Base-by-base conservation (phyloP, 1,139 yeast genomes). In the Casaregolazyma lundiana region DNA sequence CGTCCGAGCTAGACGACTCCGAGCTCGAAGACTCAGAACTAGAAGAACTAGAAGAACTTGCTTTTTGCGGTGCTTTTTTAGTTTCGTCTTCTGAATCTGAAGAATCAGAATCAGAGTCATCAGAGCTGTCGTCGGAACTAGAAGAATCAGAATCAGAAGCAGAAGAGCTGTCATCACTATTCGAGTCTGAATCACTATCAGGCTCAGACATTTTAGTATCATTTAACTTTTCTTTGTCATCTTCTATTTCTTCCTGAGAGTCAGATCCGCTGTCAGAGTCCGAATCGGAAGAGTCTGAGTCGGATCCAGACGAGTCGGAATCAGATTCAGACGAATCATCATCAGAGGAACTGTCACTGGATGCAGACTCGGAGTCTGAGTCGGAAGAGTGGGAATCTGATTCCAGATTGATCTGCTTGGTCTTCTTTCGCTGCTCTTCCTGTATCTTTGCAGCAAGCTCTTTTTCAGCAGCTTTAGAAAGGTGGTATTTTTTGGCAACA, bases 221-320 rank as follows among this genome's bases (percentile, higher is more conserved):
- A 40, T 55, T 53, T n/a, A n/a, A n/a, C n/a, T n/a, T n/a, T n/a
- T n/a, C n/a, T n/a, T n/a, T n/a, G 16, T 24, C 11, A 24, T 24
- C 29, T 8, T 24, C 29, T 24, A 24, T 11, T 24, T 24, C 29
- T 11, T 8, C 19, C 18, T 8, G 41, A 39, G 64, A 59, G 49
- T 34, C 46, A 32, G 46, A 41, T 20, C 32, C 26, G 35, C 61
- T 53, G 17, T 38, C 47, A 22, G 53, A 45, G 37, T 45, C 47
- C 32, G 55, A 49, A 32, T 49, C 50, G 35, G 50, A 42, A 47
- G 70, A 60, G n/a, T n/a, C n/a, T n/a, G n/a, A n/a, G 52, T 57
- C 65, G 40, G 54, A 48, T n/a, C n/a, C n/a, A n/a, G n/a, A n/a
- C n/a, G n/a, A n/a, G 42, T 48, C 70, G 39, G 69, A 62, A 50